Base-by-base conservation (phyloP, 2,329 filamentous ascomycete species). In the Teratosphaeria destructans region DNA sequence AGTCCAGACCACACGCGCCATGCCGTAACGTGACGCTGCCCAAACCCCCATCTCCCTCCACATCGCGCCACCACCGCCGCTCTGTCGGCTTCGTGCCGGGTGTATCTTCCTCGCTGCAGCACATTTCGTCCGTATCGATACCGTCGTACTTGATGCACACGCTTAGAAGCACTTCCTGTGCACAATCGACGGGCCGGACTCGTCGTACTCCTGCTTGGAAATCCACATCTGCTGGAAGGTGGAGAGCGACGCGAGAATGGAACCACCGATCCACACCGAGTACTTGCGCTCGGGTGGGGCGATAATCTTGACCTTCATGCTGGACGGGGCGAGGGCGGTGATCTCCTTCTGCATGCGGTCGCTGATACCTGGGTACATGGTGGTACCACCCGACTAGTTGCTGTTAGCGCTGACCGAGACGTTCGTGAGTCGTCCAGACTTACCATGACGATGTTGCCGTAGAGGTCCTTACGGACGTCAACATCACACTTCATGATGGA, bases 201-300 rank as follows among this genome's bases (percentile, higher is more conserved):
- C 94, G 84, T 99, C 94, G 87, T 97, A 97, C 85, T 97, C 93
- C 84, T 99, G 94, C 91, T 99, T 99, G 74, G 94, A 99, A 87
- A 99, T 97, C 94, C 94, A 99, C 94, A 99, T 99, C 84, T 99
- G 94, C 86, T 99, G 94, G 93, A 99, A 99, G 81, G 94, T 99
- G 72, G 94, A 99, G 74, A 99, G 89, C 67, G 94, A 99, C 73
- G 94, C 94, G 76, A 99, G 83, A 82, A 99, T 99, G 80, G 94
- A 99, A 86, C 94, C 94, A 94, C 94, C 94, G 79, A 99, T 99
- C 94, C 94, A 99, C 85, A 99, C 94, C 67, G 94, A 97, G 90
- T 99, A 99, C 87, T 99, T 99, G 82, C 94, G 90, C 89, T 99
- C 94, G 71, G 94, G 94, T 73, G 94, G 94, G 82, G 94, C 94